These are phyloP conservation scores for Phoenix roebelenii DNA, from an alignment of 176 grass and related monocot genomes.

Conservation along the genomic window DNA sequence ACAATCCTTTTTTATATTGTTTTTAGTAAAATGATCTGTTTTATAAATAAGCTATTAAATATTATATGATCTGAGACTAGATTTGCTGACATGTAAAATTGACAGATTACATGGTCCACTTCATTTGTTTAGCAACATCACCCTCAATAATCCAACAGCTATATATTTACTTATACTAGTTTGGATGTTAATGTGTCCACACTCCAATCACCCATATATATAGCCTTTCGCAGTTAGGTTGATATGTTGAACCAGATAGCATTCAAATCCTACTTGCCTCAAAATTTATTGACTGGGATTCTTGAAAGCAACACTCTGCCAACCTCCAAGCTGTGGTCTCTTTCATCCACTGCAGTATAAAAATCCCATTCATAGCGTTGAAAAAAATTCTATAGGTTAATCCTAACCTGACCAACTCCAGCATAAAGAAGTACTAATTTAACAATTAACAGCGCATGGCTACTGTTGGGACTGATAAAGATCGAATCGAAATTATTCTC, in stretches of 20 bases:
- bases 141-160: neutral
- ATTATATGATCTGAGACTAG: neutral
- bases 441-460: no score
- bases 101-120: neutral
- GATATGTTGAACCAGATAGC: neutral
- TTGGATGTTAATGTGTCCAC: neutral
- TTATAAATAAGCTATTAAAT: neutral
- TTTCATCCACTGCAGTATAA: no score
- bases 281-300: slow-evolving; percentile 12
- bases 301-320: slow-evolving; percentile 18
- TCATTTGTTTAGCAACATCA: neutral
- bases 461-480: no score
- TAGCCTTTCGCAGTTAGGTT: neutral
- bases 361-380: no score
- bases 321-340: slow-evolving; percentile 7
- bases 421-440: no score
- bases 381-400: no score
- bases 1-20: neutral
- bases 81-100: slow-evolving; percentile 8
- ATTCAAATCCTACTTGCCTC: slow-evolving; percentile 4
- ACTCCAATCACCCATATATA: neutral
- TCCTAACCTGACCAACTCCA: no score
- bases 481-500: no score
- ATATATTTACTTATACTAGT: neutral
- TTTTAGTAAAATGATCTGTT: neutral